Conservation (phyloP, 495 filamentous ascomycete species). For the Chaetomidium leptoderma region DNA sequence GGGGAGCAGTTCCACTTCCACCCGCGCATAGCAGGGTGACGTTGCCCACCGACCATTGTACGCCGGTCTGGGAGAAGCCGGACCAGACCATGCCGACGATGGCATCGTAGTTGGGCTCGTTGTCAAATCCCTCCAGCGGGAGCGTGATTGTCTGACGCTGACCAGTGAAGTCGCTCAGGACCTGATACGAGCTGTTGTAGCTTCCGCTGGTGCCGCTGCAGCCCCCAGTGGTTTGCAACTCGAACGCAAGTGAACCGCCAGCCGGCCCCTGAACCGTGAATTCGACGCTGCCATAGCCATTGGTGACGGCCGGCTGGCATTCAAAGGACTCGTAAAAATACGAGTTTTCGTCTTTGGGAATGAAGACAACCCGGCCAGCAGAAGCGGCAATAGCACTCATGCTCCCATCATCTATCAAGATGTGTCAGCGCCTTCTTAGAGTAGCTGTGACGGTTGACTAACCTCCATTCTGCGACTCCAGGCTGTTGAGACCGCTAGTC, state of each 20-base stretch:
- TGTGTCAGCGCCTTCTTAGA: neutral
- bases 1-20: conserved; percentile 20
- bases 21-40: conserved; percentile 47
- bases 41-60: conserved; percentile 50
- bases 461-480: conserved; percentile 49
- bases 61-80: conserved; percentile 42
- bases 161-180: conserved; percentile 48
- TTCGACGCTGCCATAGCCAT: conserved; percentile 49
- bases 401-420: conserved; percentile 50
- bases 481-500: conserved; percentile 46
- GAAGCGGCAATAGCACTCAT: conserved; percentile 48
- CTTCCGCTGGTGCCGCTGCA: conserved; percentile 36
- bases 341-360: conserved; percentile 42
- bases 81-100: conserved; percentile 51
- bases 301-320: conserved; percentile 44
- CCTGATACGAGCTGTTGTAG: conserved; percentile 47
- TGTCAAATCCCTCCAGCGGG: conserved; percentile 47
- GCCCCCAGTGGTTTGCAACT: conserved; percentile 51
- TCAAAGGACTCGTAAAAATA: conserved; percentile 57
- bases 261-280: conserved; percentile 54
- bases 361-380: conserved; percentile 49
- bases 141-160: conserved; percentile 49
- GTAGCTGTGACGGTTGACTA: neutral
- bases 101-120: conserved; percentile 49
- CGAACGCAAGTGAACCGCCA: conserved; percentile 46